These are phyloP conservation scores for Aureobasidium pullulans DNA, from an alignment of 2,329 filamentous ascomycete species.

Conservation along the genomic window DNA sequence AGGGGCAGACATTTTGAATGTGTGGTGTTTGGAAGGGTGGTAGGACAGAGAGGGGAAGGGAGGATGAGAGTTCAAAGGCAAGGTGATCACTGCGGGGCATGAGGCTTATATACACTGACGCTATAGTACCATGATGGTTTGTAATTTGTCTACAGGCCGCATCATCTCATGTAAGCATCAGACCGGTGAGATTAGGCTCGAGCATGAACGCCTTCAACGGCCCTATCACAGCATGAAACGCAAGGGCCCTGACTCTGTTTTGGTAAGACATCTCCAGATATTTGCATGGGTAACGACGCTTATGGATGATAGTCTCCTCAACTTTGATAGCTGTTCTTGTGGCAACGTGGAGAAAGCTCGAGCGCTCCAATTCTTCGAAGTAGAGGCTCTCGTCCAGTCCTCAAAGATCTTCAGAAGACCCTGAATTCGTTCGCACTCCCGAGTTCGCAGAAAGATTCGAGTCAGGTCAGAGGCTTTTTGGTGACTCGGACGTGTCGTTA, in stretches of 20 bases:
- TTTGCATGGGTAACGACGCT: constrained; percentile 7
- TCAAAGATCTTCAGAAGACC: neutral
- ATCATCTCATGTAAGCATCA: neutral
- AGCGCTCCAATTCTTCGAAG: neutral
- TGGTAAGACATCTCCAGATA: constrained; percentile 9
- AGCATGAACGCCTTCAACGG: neutral
- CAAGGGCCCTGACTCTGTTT: neutral
- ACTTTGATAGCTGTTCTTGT: neutral
- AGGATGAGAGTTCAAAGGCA: neutral
- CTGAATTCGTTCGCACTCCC: neutral
- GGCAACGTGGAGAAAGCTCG: neutral
- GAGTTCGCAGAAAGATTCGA: neutral
- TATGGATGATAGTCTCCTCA: neutral
- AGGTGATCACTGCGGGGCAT: neutral
- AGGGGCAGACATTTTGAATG: constrained; percentile 4
- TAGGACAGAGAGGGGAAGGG: neutral
- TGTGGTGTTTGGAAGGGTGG: neutral
- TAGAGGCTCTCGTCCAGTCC: neutral
- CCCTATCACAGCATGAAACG: neutral
- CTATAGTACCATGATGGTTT: neutral
- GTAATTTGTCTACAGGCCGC: neutral
- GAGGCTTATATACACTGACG: neutral
- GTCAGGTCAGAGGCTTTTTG: neutral
- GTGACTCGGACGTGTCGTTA: neutral
- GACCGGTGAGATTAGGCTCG: neutral